Evolutionary conservation across 257 asterid species (phyloP).

Genomic region (Galeopsis tetrahit): DNA sequence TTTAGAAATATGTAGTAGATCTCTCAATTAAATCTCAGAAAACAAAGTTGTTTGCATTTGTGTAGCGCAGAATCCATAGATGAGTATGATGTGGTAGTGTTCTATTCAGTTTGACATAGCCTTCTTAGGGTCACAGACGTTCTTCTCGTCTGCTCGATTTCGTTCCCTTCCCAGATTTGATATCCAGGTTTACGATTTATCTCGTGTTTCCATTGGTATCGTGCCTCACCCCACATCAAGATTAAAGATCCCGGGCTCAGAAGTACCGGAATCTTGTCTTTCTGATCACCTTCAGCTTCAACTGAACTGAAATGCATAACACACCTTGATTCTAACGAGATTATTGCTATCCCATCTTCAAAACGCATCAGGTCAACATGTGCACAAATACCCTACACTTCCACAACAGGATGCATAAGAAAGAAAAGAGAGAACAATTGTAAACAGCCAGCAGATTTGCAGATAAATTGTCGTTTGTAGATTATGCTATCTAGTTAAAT

Average conservation of each 20-base stretch:
- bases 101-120: constrained; percentile 43
- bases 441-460: neutral
- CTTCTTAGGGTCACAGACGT: constrained; percentile 76
- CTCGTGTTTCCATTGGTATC: constrained; percentile 87
- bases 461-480: neutral
- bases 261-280: constrained; percentile 56
- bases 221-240: constrained; percentile 89
- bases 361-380: constrained; percentile 93
- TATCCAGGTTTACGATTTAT: constrained; percentile 79
- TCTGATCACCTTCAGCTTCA: constrained; percentile 25
- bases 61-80: no score
- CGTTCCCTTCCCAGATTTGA: constrained; percentile 70
- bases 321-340: constrained; percentile 78
- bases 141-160: constrained; percentile 71
- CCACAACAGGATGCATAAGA: neutral
- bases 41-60: no score
- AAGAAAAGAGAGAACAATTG: neutral
- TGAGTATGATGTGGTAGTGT: no score
- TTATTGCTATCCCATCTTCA: constrained; percentile 86
- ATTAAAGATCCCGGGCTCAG: constrained; percentile 73
- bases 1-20: neutral
- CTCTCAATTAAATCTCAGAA: neutral
- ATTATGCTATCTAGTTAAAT: neutral
- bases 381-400: constrained; percentile 78
- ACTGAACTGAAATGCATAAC: constrained; percentile 75